Conservation (phyloP, 352 stramenopile species). For the Phytopythium mirpurense region DNA sequence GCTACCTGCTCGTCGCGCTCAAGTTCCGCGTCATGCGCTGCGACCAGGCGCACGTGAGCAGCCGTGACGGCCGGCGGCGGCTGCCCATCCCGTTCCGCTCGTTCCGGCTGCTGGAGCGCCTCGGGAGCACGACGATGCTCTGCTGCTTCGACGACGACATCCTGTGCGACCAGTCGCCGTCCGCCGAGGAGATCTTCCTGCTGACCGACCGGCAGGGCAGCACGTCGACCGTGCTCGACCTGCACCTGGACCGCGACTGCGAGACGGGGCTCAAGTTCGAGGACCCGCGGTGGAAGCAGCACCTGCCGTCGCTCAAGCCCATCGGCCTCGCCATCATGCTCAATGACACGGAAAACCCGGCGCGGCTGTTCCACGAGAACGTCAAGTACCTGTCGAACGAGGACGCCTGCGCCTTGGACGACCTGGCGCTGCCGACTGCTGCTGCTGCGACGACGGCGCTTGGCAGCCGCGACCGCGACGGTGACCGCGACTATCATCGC, state of each 20-base stretch:
- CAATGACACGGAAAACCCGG: conserved; percentile 72
- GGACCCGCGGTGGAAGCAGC: conserved; percentile 78
- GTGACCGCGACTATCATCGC: conserved; percentile 43
- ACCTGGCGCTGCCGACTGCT: background rate
- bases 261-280: conserved; percentile 83
- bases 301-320: conserved; percentile 75
- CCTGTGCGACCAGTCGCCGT: conserved; percentile 73
- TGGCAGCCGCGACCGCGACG: too few relatives aligned
- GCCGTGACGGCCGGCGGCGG: conserved; percentile 14
- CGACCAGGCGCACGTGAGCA: conserved; percentile 41
- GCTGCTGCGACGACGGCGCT: too few relatives aligned
- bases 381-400: conserved; percentile 78
- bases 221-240: conserved; percentile 59
- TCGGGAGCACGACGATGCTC: conserved; percentile 84
- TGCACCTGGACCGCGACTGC: conserved; percentile 67
- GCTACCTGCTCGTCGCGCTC: conserved; percentile 71
- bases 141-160: conserved; percentile 88
- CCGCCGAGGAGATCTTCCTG: conserved; percentile 81
- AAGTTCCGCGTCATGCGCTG: conserved; percentile 58
- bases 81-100: conserved; percentile 65
- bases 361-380: conserved; percentile 51
- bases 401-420: conserved; percentile 21
- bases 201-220: conserved; percentile 65
- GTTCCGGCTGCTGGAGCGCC: conserved; percentile 72
- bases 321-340: conserved; percentile 77